Conservation (phyloP, 139 green algal genomes). For the Micractinium conductrix region DNA sequence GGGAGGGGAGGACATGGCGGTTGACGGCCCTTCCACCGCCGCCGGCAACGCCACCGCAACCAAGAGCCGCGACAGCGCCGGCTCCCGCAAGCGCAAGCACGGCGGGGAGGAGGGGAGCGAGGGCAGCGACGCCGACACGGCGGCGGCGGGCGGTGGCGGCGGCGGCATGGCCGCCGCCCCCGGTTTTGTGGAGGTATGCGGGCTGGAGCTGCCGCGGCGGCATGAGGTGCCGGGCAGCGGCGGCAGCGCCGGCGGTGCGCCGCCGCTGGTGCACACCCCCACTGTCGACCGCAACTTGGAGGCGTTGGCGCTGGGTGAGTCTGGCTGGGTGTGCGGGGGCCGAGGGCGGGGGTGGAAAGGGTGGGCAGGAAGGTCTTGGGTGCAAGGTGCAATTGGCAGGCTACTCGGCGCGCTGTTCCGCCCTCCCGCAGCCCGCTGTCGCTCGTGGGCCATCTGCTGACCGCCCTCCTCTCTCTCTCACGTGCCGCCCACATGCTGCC, state of each 20-base stretch:
- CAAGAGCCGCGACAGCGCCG: conserved; percentile 21
- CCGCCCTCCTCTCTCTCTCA: neutral
- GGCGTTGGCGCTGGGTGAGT: conserved; percentile 68
- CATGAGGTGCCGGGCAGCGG: neutral
- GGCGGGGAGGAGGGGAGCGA: neutral
- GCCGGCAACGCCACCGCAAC: conserved; percentile 3
- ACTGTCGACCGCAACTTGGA: conserved; percentile 61
- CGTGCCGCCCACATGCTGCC: neutral
- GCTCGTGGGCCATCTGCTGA: neutral
- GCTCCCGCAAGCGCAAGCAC: conserved; percentile 43
- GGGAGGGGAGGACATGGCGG: neutral
- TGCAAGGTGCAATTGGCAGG: too few relatives aligned
- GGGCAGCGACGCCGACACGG: neutral
- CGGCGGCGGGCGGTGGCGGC: neutral
- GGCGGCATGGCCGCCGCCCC: conserved; percentile 2
- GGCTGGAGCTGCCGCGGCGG: conserved; percentile 58
- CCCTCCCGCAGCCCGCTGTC: neutral
- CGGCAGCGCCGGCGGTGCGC: neutral
- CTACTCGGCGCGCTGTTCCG: too few relatives aligned
- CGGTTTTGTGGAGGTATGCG: conserved; percentile 57
- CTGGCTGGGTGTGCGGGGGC: too few relatives aligned
- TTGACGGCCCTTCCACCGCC: neutral
- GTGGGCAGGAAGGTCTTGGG: neutral
- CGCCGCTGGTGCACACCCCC: conserved; percentile 55
- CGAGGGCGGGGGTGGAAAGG: neutral